These are phyloP conservation scores for Saksenaea vasiformis DNA, from an alignment of 371 early-diverging fungal genomes.

Conservation along the genomic window DNA sequence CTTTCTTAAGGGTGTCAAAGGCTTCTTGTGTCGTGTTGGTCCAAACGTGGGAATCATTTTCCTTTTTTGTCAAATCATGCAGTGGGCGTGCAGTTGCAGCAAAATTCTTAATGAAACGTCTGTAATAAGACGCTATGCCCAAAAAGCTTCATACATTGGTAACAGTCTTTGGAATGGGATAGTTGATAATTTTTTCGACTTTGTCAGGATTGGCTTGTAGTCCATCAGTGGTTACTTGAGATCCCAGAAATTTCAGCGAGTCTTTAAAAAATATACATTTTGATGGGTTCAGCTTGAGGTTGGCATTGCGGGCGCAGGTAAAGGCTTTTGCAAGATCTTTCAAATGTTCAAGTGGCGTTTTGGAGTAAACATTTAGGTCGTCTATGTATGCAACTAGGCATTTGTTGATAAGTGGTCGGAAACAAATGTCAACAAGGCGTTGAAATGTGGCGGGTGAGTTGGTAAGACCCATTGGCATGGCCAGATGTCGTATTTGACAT, in stretches of 20 bases:
- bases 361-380: conserved; percentile 45
- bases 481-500: too few species aligned
- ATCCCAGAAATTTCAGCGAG: conserved; percentile 50
- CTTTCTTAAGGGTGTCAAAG: conserved; percentile 40
- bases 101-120: conserved; percentile 46
- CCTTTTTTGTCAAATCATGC: conserved; percentile 33
- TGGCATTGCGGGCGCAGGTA: conserved; percentile 17
- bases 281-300: conserved; percentile 26
- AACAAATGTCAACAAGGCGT: conserved; percentile 32
- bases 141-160: conserved; percentile 49
- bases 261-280: conserved; percentile 47
- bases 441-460: conserved; percentile 52
- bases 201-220: conserved; percentile 34
- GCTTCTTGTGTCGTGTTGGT: conserved; percentile 17
- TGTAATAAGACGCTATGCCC: conserved; percentile 55
- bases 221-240: conserved; percentile 23
- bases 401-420: conserved; percentile 43
- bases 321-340: conserved; percentile 39
- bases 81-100: conserved; percentile 41
- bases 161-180: conserved; percentile 28
- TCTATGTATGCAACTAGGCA: conserved; percentile 37
- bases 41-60: conserved; percentile 40
- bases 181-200: conserved; percentile 34
- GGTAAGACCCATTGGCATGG: conserved; percentile 54
- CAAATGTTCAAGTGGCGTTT: conserved; percentile 23